Conservation (phyloP, 2,329 filamentous ascomycete genomes). For the Hypoxylon sp. region DNA sequence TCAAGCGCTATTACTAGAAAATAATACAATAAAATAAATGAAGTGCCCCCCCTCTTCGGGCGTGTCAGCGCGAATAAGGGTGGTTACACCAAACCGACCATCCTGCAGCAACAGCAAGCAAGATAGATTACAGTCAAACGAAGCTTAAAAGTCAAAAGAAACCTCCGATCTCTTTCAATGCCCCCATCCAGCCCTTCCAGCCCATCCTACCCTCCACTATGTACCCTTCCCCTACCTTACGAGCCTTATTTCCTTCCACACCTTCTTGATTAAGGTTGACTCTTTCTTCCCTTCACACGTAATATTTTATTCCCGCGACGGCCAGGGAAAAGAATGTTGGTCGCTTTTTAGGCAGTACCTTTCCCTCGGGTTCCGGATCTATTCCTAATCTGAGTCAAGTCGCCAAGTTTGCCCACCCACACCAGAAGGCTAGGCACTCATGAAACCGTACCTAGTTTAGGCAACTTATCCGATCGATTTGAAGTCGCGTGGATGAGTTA, state of each 20-base stretch:
- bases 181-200: conserved; percentile 11
- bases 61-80: conserved; percentile 28
- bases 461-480: conserved; percentile 40
- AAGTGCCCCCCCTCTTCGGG: conserved; percentile 32
- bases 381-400: conserved; percentile 42
- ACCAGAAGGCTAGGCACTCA: conserved; percentile 25
- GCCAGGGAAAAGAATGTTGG: conserved; percentile 30
- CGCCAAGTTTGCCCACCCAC: conserved; percentile 34
- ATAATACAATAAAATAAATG: conserved; percentile 38
- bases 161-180: conserved; percentile 40
- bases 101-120: conserved; percentile 44
- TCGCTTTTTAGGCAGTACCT: conserved; percentile 44
- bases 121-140: conserved; percentile 46
- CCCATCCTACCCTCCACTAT: conserved; percentile 4
- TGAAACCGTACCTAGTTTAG: conserved; percentile 38
- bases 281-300: conserved; percentile 18
- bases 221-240: conserved; percentile 23
- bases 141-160: conserved; percentile 48
- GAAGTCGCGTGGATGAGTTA: conserved; percentile 34
- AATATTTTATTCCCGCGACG: conserved; percentile 36
- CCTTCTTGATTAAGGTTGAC: conserved; percentile 38
- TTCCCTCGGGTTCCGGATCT: conserved; percentile 42
- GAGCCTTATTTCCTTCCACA: conserved; percentile 35
- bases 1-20: conserved; percentile 38
- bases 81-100: conserved; percentile 42